phyloP scores from a whole-genome alignment of 2,329 filamentous ascomycete genomes.

The Zasmidium citrigriseum region DNA sequence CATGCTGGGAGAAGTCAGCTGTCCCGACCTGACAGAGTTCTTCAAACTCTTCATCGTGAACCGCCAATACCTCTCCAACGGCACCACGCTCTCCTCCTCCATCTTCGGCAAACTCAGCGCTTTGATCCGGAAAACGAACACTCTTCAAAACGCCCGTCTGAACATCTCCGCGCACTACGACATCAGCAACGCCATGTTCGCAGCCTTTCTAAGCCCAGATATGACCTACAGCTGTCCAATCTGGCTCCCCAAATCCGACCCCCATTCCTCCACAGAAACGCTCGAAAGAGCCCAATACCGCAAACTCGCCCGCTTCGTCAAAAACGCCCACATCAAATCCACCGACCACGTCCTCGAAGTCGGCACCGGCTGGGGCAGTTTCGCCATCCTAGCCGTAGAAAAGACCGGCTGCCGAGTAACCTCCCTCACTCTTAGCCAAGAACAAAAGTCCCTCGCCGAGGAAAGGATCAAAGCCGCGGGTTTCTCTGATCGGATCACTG shows the following conservation, averaged over 20 bases:
- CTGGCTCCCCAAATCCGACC: slow-evolving; percentile 54
- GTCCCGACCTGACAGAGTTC: slow-evolving; percentile 66
- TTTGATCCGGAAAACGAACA: slow-evolving; percentile 51
- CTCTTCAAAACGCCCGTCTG: slow-evolving; percentile 56
- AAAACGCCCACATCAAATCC: slow-evolving; percentile 62
- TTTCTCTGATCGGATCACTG: slow-evolving; percentile 61
- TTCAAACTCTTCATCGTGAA: slow-evolving; percentile 71
- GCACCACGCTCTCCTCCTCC: slow-evolving; percentile 62
- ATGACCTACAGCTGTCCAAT: slow-evolving; percentile 77
- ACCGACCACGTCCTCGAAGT: slow-evolving; percentile 73
- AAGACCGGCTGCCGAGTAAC: slow-evolving; percentile 69
- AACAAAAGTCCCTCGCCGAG: slow-evolving; percentile 70
- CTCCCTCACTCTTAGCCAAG: slow-evolving; percentile 65
- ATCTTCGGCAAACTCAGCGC: slow-evolving; percentile 60
- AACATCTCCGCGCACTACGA: slow-evolving; percentile 76
- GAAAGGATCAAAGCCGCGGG: slow-evolving; percentile 63
- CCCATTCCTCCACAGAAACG: slow-evolving; percentile 52
- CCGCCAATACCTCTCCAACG: slow-evolving; percentile 60
- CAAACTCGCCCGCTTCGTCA: slow-evolving; percentile 67
- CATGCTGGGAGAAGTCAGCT: slow-evolving; percentile 71
- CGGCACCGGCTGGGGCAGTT: slow-evolving; percentile 73
- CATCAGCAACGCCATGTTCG: slow-evolving; percentile 75
- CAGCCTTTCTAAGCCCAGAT: slow-evolving; percentile 70
- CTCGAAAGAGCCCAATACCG: slow-evolving; percentile 67
- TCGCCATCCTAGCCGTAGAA: slow-evolving; percentile 69